A percentile compares a stretch with the other conserved stretches of the same genome.
Conservation (phyloP, 495 filamentous ascomycete species). For the Penicillium chermesinum region DNA sequence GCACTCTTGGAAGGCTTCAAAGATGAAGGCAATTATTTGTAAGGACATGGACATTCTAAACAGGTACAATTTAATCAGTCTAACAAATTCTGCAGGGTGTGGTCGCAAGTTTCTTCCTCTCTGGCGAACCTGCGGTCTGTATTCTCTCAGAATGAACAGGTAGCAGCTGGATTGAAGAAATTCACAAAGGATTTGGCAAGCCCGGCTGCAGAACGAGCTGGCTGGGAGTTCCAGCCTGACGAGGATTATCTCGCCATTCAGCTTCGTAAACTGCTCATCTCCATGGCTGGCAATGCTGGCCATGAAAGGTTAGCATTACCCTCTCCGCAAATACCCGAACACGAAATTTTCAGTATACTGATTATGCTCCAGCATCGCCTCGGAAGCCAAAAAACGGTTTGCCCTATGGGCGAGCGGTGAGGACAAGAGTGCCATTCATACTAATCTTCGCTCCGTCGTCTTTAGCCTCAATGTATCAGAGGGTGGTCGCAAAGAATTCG, state of each 20-base stretch:
- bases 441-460: slow-evolving; percentile 70
- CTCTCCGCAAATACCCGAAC: too few relatives aligned
- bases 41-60: slow-evolving; percentile 15
- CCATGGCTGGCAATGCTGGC: slow-evolving; percentile 64
- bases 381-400: slow-evolving; percentile 72
- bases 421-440: slow-evolving; percentile 65
- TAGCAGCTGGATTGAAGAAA: slow-evolving; percentile 62
- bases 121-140: slow-evolving; percentile 60
- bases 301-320: slow-evolving; percentile 70
- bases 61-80: not conserved
- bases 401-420: slow-evolving; percentile 62
- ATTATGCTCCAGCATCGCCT: slow-evolving; percentile 47
- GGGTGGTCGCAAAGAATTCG: slow-evolving; percentile 60
- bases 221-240: slow-evolving; percentile 70
- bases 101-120: slow-evolving; percentile 72
- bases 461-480: slow-evolving; percentile 73
- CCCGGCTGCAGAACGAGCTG: slow-evolving; percentile 67
- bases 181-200: slow-evolving; percentile 68
- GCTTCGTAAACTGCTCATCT: slow-evolving; percentile 73
- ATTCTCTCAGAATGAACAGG: slow-evolving; percentile 53
- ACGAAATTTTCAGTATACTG: slow-evolving; percentile 16
- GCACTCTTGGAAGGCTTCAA: slow-evolving; percentile 75
- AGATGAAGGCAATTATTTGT: slow-evolving; percentile 75
- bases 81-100: slow-evolving; percentile 52
- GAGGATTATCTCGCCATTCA: slow-evolving; percentile 81